Percentiles rank a stretch among this genome's conserved stretches.
phyloP scores from a whole-genome alignment of 306 rosid genomes.

The Pterocarpus macrocarpus region DNA sequence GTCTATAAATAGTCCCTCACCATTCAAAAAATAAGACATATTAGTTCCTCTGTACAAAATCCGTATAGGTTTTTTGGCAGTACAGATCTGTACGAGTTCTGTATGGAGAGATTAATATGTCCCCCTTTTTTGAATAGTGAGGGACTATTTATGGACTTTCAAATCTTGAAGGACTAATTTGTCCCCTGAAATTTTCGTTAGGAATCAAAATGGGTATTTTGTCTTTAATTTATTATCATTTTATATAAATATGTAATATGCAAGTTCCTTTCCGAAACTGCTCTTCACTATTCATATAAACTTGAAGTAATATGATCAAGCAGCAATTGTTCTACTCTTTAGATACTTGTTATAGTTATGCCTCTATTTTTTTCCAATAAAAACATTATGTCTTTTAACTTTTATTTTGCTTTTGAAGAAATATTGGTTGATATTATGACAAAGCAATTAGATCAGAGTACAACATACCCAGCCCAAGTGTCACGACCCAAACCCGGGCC shows the following conservation, averaged over 20 bases:
- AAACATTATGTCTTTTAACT: not conserved
- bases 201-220: no score
- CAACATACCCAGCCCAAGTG: constrained; percentile 93
- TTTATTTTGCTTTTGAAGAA: not conserved
- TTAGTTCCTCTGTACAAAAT: no score
- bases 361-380: not conserved
- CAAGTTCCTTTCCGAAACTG: not conserved
- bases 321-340: not conserved
- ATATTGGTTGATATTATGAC: constrained; percentile 15
- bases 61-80: no score
- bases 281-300: not conserved
- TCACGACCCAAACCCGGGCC: no score
- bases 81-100: no score
- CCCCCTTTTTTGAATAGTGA: no score
- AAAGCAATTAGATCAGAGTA: constrained; percentile 24
- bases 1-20: no score
- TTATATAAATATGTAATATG: not conserved
- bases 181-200: no score
- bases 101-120: no score
- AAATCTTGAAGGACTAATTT: no score
- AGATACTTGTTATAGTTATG: not conserved
- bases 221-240: not conserved
- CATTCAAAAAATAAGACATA: no score
- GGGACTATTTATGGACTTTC: no score
- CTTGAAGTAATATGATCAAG: not conserved